These are phyloP conservation scores for Eimeria necatrix DNA, from an alignment of 169 alveolate species.

Conservation along the genomic window DNA sequence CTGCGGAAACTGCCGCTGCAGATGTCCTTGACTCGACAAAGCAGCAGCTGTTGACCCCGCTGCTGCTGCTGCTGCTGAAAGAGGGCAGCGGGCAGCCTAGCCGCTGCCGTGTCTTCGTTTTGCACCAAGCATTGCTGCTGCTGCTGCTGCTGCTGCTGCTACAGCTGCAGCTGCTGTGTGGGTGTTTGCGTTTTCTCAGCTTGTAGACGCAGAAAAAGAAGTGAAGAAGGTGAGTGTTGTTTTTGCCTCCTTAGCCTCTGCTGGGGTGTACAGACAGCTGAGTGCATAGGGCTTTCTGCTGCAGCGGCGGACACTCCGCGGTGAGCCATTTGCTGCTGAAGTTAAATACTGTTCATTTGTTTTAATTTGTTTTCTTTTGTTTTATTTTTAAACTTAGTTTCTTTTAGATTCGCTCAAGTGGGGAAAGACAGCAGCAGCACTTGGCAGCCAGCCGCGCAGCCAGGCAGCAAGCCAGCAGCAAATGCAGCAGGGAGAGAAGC, in stretches of 20 bases:
- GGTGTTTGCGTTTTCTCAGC: neutral
- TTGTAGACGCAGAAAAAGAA: conserved; percentile 9
- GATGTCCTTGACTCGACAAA: neutral
- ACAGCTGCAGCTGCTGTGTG: neutral
- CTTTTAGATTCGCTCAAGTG: no score
- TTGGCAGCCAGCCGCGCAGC: no score
- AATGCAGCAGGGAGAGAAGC: no score
- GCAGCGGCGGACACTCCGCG: no score
- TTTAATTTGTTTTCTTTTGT: neutral
- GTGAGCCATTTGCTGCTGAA: no score
- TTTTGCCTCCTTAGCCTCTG: neutral
- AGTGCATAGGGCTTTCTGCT: no score
- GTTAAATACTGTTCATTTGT: neutral
- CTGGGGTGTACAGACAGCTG: conserved; percentile 4
- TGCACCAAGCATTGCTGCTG: neutral
- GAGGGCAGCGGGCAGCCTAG: neutral
- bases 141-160: conserved; percentile 34
- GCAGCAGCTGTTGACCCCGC: conserved; percentile 8
- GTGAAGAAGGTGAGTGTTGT: neutral
- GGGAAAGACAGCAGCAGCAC: no score
- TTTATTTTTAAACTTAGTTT: neutral
- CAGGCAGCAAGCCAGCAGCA: no score
- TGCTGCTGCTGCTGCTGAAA: neutral
- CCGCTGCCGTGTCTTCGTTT: neutral
- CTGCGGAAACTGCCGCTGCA: neutral